phyloP scores from a whole-genome alignment of 192 early-diverging fungal genomes.

The Spizellomyces sp. region DNA sequence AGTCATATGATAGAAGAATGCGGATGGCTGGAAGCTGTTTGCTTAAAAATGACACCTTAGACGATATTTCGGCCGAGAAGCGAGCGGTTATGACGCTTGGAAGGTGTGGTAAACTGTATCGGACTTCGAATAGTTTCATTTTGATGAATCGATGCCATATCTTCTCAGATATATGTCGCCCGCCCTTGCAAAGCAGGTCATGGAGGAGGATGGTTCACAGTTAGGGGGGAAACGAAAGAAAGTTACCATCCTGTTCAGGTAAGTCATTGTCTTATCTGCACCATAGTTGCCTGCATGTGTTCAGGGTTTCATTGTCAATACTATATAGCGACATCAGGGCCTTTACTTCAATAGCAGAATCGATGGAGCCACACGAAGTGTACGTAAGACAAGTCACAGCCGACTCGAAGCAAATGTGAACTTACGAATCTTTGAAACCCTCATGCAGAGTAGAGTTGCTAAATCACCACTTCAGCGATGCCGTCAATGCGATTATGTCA shows the following conservation, averaged over 20 bases:
- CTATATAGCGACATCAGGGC: slow-evolving; percentile 41
- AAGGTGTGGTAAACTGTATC: slow-evolving; percentile 24
- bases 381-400: background rate
- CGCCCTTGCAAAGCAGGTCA: slow-evolving; percentile 57
- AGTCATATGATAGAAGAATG: background rate
- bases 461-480: slow-evolving; percentile 59
- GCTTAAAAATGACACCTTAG: background rate
- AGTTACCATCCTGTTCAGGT: slow-evolving; percentile 46
- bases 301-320: background rate
- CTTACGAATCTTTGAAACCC: background rate
- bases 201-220: slow-evolving; percentile 53
- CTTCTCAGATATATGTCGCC: slow-evolving; percentile 54
- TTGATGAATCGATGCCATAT: background rate
- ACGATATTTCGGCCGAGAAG: slow-evolving; percentile 57
- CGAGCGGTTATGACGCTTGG: slow-evolving; percentile 58
- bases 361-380: slow-evolving; percentile 57
- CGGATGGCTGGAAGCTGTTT: too few relatives aligned
- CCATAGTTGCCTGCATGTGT: slow-evolving; percentile 9
- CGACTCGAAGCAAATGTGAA: too few relatives aligned
- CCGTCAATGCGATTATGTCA: slow-evolving; percentile 55
- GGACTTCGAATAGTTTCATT: background rate
- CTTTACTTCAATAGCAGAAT: slow-evolving; percentile 50
- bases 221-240: slow-evolving; percentile 57
- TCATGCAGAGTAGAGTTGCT: slow-evolving; percentile 42
- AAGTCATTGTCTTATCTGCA: slow-evolving; percentile 14